Percentiles rank a stretch among this genome's conserved stretches.
Evolutionary conservation across 2,329 filamentous ascomycete genomes (phyloP).

Genomic region (Ophiocordyceps camponoti-rufipedis): DNA sequence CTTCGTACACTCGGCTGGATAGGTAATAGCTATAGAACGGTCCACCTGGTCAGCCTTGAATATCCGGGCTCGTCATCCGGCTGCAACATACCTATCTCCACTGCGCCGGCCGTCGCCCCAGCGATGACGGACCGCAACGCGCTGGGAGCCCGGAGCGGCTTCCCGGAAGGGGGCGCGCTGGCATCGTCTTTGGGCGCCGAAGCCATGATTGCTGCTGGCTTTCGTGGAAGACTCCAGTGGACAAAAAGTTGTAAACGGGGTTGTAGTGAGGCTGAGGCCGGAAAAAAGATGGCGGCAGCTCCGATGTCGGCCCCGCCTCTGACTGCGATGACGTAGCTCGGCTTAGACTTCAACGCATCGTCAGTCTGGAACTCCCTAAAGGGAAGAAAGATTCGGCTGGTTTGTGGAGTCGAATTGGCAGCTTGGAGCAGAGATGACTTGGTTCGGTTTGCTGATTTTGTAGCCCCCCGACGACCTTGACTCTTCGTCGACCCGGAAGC

Average conservation of each 20-base stretch:
- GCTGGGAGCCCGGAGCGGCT: conserved; percentile 39
- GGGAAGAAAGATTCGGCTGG: too few relatives aligned
- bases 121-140: conserved; percentile 79
- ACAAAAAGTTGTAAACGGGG: not conserved
- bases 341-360: not conserved
- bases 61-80: not conserved
- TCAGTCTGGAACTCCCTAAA: too few relatives aligned
- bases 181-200: conserved; percentile 7
- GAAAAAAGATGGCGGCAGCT: not conserved
- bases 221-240: not conserved
- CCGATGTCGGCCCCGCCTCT: not conserved
- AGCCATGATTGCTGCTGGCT: conserved; percentile 9
- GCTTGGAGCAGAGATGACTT: too few relatives aligned
- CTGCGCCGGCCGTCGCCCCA: conserved; percentile 79
- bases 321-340: not conserved
- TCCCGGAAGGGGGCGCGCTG: conserved; percentile 9
- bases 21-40: conserved; percentile 50
- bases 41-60: conserved; percentile 8
- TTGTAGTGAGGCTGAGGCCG: not conserved
- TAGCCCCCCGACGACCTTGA: too few relatives aligned
- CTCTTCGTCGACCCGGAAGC: too few relatives aligned
- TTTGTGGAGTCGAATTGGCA: too few relatives aligned
- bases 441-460: too few relatives aligned
- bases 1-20: conserved; percentile 68
- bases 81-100: conserved; percentile 60